Conservation (phyloP, 2,329 filamentous ascomycete genomes). For the Pseudocercospora macadamiae region DNA sequence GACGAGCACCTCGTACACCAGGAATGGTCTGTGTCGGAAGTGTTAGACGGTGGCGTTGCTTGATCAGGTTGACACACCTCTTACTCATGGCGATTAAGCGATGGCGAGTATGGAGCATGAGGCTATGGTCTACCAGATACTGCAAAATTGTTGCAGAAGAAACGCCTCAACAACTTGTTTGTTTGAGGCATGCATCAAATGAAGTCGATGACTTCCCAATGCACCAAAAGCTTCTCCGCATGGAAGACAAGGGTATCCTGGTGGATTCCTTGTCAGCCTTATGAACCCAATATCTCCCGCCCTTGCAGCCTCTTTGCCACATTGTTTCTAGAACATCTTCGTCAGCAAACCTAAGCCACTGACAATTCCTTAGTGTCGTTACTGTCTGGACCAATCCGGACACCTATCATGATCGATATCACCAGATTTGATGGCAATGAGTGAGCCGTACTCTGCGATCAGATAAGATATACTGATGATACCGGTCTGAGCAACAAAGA, state of each 20-base stretch:
- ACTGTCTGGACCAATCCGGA: background rate
- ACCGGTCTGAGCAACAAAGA: too few species aligned
- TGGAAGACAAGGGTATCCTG: too few species aligned
- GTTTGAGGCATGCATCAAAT: background rate
- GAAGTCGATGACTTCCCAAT: too few species aligned
- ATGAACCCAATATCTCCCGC: background rate
- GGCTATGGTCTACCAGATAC: background rate
- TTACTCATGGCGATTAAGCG: background rate
- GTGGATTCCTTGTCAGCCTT: background rate
- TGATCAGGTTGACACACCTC: background rate
- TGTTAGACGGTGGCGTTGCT: background rate
- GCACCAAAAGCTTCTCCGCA: too few species aligned
- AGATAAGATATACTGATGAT: too few species aligned
- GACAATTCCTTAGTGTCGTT: constrained; percentile 1
- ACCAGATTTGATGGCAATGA: too few species aligned
- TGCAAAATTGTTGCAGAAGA: background rate
- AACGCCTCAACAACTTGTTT: background rate
- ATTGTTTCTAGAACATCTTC: background rate
- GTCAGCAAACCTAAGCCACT: background rate
- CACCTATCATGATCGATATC: background rate
- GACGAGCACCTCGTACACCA: background rate
- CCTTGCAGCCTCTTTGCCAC: background rate
- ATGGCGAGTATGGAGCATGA: background rate
- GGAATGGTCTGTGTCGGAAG: background rate
- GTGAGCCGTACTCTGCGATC: too few species aligned